Evolutionary conservation across 768 basidiomycete genomes (phyloP), one percentile per base, ranked within the genome.

Genomic region (Naganishia vaughanmartiniae): DNA sequence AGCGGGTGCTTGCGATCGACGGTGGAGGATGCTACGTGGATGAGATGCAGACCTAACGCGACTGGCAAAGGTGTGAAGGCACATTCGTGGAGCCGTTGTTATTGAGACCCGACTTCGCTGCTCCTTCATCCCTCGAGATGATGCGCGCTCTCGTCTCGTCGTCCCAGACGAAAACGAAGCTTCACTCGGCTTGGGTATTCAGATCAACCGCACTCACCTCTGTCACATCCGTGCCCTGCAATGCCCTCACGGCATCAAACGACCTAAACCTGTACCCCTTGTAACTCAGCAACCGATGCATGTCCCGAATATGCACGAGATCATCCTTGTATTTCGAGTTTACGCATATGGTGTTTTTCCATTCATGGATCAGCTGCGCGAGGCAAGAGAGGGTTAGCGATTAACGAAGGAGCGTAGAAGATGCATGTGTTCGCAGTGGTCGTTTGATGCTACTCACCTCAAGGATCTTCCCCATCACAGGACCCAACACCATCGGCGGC

Each of bases 241-340:
- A 76, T 0, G 82, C 77, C 54, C 81, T 75, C 42, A 71, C 73
- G 6, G 80, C 80, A 73, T 83, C 82, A 54, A 82, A 83, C 26
- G 83, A 79, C 34, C 82, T 81, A 76, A 84, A 84, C 4, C 83
- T 80, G 69, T 84, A 84, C 9, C 83, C 96, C 79, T 98, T 99
- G 86, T 94, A 97, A 7, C 88, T 89, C 74, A 99, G 81, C 66
- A 99, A 81, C 28, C 95, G 84, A 81, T 97, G 92, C 96, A 99
- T 99, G 83, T 99, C 96, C 74, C 95, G 83, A 70, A 99, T 96
- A 76, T 98, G 97, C 11, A 91, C 92, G 56, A 99, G 83, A 81
- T 98, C 95, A 70, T 98, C 96, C 79, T 91, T 92, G 88, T 92
- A 94, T 79, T 94, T 88, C 55, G 90, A 91, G 36, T 90, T 89